Evolutionary conservation across 202 grass and related monocot genomes (phyloP).

Genomic region (Zizania palustris): DNA sequence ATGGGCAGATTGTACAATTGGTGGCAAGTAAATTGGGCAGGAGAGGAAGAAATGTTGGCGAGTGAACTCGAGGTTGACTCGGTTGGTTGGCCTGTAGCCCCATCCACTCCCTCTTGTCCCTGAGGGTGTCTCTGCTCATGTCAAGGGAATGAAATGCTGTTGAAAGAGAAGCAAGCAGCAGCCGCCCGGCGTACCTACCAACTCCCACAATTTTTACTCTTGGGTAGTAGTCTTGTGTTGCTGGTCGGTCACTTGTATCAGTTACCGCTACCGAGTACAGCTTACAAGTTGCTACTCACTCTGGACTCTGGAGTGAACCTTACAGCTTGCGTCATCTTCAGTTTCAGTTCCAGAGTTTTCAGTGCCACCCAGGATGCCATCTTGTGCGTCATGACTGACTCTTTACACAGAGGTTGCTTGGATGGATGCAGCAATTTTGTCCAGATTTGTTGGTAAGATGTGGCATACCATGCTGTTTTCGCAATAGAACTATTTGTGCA

Average conservation of each 20-base stretch:
- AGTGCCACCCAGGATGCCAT: constrained; percentile 1
- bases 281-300: neutral
- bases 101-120: neutral
- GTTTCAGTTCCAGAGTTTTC: neutral
- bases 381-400: neutral
- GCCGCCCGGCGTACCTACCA: too few species aligned
- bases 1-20: constrained; percentile 59
- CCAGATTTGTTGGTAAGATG: neutral
- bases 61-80: constrained; percentile 45
- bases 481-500: too few species aligned
- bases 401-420: neutral
- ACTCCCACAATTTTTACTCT: too few species aligned
- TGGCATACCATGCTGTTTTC: neutral
- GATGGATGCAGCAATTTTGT: neutral
- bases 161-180: neutral
- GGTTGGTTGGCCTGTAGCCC: constrained; percentile 36
- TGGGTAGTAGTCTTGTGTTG: too few species aligned
- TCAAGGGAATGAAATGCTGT: constrained; percentile 44
- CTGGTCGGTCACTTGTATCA: neutral
- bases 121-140: constrained; percentile 54
- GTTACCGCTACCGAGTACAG: neutral
- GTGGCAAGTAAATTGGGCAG: constrained; percentile 48
- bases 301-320: neutral
- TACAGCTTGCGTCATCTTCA: neutral
- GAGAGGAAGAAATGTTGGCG: constrained; percentile 43